These are phyloP conservation scores for Euryodendron excelsum DNA, from an alignment of 148 eudicot species.

Conservation along the genomic window DNA sequence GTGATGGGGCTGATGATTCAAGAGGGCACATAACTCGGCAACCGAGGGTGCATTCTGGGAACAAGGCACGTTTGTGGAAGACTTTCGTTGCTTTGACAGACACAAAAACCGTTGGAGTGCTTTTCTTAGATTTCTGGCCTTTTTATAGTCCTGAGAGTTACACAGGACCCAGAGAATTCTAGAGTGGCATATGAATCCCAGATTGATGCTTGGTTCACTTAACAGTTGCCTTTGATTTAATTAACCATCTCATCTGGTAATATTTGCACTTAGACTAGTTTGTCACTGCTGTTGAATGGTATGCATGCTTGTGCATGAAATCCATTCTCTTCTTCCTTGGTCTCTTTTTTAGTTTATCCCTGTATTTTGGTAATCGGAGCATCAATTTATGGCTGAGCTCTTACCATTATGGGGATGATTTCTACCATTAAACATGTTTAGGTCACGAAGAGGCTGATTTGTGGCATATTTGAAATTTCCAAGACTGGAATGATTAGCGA, in stretches of 20 bases:
- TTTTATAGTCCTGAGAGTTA: not conserved
- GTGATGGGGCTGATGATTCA: not conserved
- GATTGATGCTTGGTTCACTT: constrained; percentile 12
- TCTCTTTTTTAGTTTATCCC: not conserved
- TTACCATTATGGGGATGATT: not conserved
- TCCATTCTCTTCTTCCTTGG: not conserved
- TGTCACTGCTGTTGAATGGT: constrained; percentile 7
- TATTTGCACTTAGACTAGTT: constrained; percentile 5
- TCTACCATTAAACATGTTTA: not conserved
- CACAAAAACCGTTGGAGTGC: not conserved
- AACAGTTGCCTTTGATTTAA: not conserved
- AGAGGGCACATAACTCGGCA: not conserved
- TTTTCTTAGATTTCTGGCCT: constrained; percentile 6
- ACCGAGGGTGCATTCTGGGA: not conserved
- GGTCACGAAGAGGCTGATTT: too few relatives aligned
- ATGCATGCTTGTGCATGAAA: constrained; percentile 8
- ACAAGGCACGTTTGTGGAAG: not conserved
- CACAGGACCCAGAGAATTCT: not conserved
- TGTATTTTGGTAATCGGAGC: not conserved
- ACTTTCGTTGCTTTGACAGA: not conserved
- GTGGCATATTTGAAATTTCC: too few relatives aligned
- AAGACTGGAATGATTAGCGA: too few relatives aligned
- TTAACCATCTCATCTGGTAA: not conserved
- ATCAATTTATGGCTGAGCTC: not conserved
- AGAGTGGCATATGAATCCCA: constrained; percentile 1